phyloP scores from a whole-genome alignment of 805 yeast genomes.

The Grigorovia transvaalensis region DNA sequence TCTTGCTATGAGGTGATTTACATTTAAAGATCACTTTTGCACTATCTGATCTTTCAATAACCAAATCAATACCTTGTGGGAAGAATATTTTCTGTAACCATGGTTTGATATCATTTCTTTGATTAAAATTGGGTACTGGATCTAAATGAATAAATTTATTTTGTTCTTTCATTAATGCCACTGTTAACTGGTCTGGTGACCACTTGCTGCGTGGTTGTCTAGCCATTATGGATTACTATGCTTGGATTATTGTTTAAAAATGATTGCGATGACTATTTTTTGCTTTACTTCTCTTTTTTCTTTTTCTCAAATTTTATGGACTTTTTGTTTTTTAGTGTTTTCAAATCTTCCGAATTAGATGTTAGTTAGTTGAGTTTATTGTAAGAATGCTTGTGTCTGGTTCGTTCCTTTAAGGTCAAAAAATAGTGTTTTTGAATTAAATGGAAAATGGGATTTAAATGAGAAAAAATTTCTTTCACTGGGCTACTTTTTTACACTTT shows the following conservation, averaged over 20 bases:
- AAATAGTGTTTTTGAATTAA: no score
- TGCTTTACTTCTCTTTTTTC: background rate
- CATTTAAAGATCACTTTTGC: slow-evolving; percentile 52
- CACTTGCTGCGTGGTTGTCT: slow-evolving; percentile 4
- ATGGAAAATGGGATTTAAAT: background rate
- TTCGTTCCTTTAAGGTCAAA: no score
- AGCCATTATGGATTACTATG: background rate
- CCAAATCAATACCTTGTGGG: slow-evolving; percentile 41
- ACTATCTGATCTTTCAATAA: slow-evolving; percentile 51
- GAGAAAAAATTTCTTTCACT: background rate
- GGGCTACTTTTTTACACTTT: background rate
- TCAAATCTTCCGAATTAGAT: no score
- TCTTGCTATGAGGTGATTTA: slow-evolving; percentile 19
- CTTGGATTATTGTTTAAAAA: no score
- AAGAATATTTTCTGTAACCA: slow-evolving; percentile 43
- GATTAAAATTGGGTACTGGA: slow-evolving; percentile 29
- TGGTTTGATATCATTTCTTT: slow-evolving; percentile 45
- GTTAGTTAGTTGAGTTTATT: no score
- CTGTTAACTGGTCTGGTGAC: slow-evolving; percentile 8
- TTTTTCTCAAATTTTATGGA: no score
- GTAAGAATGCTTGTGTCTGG: no score
- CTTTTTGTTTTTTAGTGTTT: no score
- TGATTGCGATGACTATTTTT: background rate
- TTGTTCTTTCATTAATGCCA: slow-evolving; percentile 17
- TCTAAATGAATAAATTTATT: slow-evolving; percentile 29